Percentiles rank a stretch among this genome's conserved stretches.
Conservation (phyloP, 176 grass and related monocot genomes). For the Rhynchospora pubera region DNA sequence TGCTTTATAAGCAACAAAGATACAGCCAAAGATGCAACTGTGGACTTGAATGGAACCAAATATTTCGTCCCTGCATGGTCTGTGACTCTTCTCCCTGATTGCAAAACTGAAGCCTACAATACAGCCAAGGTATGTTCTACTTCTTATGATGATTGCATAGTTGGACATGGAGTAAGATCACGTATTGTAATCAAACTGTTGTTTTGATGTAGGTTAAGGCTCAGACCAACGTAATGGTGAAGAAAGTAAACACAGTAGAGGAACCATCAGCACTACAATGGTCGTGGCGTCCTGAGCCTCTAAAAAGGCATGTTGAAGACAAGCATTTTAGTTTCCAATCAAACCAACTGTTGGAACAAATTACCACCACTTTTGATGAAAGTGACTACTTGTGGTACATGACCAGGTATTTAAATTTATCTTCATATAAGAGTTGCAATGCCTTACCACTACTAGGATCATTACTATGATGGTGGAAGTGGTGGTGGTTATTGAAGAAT, state of each 20-base stretch:
- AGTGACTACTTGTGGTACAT: constrained; percentile 91
- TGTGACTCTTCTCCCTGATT: constrained; percentile 64
- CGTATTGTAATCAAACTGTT: not conserved
- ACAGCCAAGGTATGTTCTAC: constrained; percentile 50
- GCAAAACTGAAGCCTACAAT: constrained; percentile 55
- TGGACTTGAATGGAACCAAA: constrained; percentile 30
- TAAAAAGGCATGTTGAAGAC: not conserved
- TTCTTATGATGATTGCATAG: not conserved
- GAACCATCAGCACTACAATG: constrained; percentile 21
- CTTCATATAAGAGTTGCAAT: not conserved
- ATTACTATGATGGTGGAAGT: not conserved
- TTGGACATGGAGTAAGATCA: not conserved
- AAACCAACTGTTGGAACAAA: constrained; percentile 35
- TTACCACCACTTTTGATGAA: constrained; percentile 32
- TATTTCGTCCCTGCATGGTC: constrained; percentile 69
- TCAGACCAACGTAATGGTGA: constrained; percentile 67
- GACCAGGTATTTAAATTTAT: constrained; percentile 42
- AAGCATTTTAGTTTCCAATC: constrained; percentile 1
- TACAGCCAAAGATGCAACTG: constrained; percentile 32
- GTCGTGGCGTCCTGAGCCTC: constrained; percentile 31
- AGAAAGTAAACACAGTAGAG: constrained; percentile 25
- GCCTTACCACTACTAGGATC: not conserved
- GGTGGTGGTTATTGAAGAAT: not conserved
- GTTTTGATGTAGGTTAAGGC: constrained; percentile 39
- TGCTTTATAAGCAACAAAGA: constrained; percentile 68